Percentiles rank a stretch among this genome's conserved stretches.
phyloP scores from a whole-genome alignment of 441 rosid genomes.

The Lepidium campestre region DNA sequence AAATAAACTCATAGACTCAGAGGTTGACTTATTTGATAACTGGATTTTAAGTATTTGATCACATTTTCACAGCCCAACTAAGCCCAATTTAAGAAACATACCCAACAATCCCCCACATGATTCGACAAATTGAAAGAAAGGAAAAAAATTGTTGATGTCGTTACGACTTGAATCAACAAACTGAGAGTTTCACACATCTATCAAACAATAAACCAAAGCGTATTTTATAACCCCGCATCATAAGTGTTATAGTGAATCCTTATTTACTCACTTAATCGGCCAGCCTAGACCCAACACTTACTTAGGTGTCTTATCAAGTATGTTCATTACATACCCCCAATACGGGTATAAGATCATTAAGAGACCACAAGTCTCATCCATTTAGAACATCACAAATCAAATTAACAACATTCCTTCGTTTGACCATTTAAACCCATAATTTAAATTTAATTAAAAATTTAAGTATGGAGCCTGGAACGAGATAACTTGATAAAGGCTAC shows the following conservation, averaged over 20 bases:
- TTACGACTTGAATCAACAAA: not conserved
- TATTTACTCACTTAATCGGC: not conserved
- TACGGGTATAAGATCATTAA: not conserved
- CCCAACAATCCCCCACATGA: not conserved
- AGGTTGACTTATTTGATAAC: too few relatives aligned
- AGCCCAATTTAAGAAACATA: not conserved
- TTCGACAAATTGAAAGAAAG: not conserved
- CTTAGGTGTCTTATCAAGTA: not conserved
- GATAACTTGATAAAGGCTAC: too few relatives aligned
- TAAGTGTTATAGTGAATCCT: not conserved
- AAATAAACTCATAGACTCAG: too few relatives aligned
- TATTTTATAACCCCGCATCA: not conserved
- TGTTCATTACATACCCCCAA: not conserved
- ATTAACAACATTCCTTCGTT: too few relatives aligned
- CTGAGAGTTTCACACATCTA: not conserved
- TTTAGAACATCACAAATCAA: too few relatives aligned
- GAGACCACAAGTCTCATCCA: not conserved
- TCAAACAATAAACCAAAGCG: not conserved
- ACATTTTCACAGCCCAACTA: too few relatives aligned
- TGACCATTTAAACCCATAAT: too few relatives aligned
- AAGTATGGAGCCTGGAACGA: too few relatives aligned
- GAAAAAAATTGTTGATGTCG: not conserved
- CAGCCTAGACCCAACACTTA: not conserved
- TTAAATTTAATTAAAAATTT: too few relatives aligned
- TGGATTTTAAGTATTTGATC: too few relatives aligned